Evolutionary conservation across 2,329 filamentous ascomycete species (phyloP).

Genomic region (Didymella exigua): DNA sequence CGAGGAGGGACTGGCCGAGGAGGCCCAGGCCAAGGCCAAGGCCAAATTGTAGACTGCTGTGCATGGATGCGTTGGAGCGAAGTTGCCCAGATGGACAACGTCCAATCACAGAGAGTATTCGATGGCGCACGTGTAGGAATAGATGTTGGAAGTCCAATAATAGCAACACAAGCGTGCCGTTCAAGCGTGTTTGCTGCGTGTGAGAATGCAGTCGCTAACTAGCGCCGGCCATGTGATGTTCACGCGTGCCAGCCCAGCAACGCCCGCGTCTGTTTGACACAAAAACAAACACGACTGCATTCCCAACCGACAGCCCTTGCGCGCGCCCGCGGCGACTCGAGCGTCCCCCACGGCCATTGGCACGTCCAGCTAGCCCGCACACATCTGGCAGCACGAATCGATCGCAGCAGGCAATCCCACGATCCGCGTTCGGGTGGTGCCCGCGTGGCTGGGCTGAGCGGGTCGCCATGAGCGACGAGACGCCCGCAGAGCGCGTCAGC

Average conservation of each 20-base stretch:
- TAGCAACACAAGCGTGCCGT: background rate
- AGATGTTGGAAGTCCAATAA: background rate
- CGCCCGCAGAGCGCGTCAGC: conserved; percentile 31
- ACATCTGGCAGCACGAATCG: background rate
- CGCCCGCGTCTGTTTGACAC: background rate
- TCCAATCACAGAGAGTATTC: background rate
- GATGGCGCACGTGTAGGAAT: background rate
- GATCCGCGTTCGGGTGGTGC: too few relatives aligned
- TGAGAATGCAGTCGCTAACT: background rate
- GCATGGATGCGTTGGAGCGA: conserved; percentile 7
- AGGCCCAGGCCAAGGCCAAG: conserved; percentile 50
- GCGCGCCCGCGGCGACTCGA: conserved; percentile 1
- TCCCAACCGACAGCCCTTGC: background rate
- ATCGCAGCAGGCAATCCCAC: too few relatives aligned
- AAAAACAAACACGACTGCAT: conserved; percentile 11
- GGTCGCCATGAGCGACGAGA: conserved; percentile 21
- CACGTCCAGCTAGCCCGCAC: background rate
- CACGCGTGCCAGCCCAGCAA: background rate
- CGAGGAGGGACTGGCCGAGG: conserved; percentile 56
- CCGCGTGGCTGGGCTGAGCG: background rate
- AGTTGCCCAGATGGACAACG: background rate
- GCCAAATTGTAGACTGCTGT: conserved; percentile 54
- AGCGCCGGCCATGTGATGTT: background rate
- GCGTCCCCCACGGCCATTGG: background rate
- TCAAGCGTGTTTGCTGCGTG: background rate